These are phyloP conservation scores for Umbelopsis vinacea DNA, from an alignment of 192 early-diverging fungal genomes.

Conservation along the genomic window DNA sequence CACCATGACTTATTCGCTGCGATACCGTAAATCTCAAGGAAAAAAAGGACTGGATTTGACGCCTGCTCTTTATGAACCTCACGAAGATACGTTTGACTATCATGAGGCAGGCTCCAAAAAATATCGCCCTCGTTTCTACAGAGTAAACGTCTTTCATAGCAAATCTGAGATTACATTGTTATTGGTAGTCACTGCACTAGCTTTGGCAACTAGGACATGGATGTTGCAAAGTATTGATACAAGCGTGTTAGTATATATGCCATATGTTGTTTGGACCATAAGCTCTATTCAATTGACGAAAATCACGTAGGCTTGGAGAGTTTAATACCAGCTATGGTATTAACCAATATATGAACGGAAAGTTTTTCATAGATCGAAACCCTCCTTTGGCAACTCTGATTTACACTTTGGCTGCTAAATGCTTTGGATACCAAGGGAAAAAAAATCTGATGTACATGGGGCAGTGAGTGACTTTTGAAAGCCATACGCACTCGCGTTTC, in stretches of 20 bases:
- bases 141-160: background rate
- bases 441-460: conserved; percentile 28
- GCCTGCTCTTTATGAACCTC: conserved; percentile 7
- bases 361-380: conserved; percentile 34
- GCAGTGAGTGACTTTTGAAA: conserved; percentile 30
- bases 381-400: conserved; percentile 34
- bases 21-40: conserved; percentile 11
- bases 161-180: background rate
- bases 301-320: conserved; percentile 10
- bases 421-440: conserved; percentile 32
- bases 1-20: background rate
- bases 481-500: background rate
- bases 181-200: conserved; percentile 3
- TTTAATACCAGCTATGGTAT: conserved; percentile 22
- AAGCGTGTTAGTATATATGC: conserved; percentile 18
- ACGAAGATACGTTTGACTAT: background rate
- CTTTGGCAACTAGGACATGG: conserved; percentile 16
- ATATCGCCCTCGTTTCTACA: background rate
- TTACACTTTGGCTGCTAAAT: conserved; percentile 6
- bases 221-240: background rate
- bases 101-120: background rate
- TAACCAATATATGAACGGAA: conserved; percentile 32
- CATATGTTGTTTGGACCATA: background rate
- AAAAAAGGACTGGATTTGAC: background rate
- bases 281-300: background rate